Base-by-base conservation (phyloP, 768 basidiomycete genomes). In the Rhodosporidiobolus odoratus region DNA sequence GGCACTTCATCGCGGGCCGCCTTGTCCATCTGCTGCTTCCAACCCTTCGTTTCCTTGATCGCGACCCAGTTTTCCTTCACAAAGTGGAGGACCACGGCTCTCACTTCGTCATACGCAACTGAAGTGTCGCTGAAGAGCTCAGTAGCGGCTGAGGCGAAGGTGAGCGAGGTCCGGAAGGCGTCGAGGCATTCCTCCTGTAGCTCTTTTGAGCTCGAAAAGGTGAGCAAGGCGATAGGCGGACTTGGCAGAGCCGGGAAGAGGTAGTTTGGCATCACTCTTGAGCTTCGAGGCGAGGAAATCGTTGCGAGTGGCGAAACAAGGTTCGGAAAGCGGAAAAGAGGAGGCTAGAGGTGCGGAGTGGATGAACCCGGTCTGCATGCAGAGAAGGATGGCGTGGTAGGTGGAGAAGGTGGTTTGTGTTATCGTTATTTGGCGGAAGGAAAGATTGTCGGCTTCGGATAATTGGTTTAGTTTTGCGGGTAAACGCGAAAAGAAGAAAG, bases 151-250 rank as follows among this genome's bases (percentile, higher is more conserved):
- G 35, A 25, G 23, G 27, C 34, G n/a, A 48, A 34, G 1, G 32
- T 23, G 8, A 58, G 45, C 0, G 12, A 25, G 16, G 43, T 25
- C 2, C 13, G 30, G 34, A 37, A 38, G 13, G 27, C 48, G 5
- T 35, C 40, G 21, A 65, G 64, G 30, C 40, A 37, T 8, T 13
- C 19, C 30, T 30, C 13, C 34, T 54, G 37, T 27, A 57, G 54
- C 8, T 13, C 5, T 4, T 23, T 54, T 6, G 19, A 65, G 54
- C 16, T 58, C 43, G 56, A 65, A 45, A 9, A 65, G 64, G n/a
- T 65, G 43, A 15, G 64, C 45, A 37, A 65, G 64, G 25, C 64
- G 56, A 27, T 65, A 65, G 32, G 27, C 25, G 15, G 56, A 58
- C 27, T 58, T 65, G 34, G 56, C 43, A 10, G 56, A 65, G 35